Base-by-base conservation (phyloP, 768 basidiomycete species). In the Naganishia kalamii region DNA sequence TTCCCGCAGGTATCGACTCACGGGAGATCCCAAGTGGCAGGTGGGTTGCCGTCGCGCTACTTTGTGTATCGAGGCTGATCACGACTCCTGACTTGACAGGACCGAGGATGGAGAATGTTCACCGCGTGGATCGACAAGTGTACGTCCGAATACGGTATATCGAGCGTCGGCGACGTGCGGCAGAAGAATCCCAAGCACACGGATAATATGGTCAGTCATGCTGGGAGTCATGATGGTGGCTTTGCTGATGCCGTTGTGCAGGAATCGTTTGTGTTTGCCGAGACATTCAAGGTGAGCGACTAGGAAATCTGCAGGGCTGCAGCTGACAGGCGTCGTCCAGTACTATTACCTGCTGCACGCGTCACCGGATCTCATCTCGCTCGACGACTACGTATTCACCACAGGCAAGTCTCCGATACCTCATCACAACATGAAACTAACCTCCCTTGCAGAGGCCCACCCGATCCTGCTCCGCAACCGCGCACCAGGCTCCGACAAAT, bases 61-160 rank as follows among this genome's bases (percentile, higher is more conserved):
- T 8, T 3, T 3, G 32, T 17, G 2, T 32, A 32, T 35, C 12
- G 12, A 4, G 19, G 5, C 54, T 57, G 35, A 57, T 25, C n/a
- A 11, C 8, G 15, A 15, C 29, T 3, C 21, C 33, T 2, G 4
- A 8, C 21, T 15, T 57, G 23, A 3, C 19, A 57, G 70, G 79
- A 81, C 49, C 71, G 72, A 19, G 81, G 80, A 8, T 81, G 81
- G 81, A 71, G 75, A 63, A 81, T 81, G 81, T 81, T 81, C 57
- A 71, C 71, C 3, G 71, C 74, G 15, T 80, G 78, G 77, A 71
- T 75, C 60, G 47, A 69, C 10, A 60, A 67, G 2, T 65, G 72
- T 17, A 73, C 74, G 47, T 73, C 72, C 33, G 61, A 66, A 0
- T 72, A 71, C 12, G 80, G 80, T 0, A 71, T 80, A 21, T 73